Evolutionary conservation across 495 filamentous ascomycete genomes (phyloP).

Genomic region (Xylaria bambusicola): DNA sequence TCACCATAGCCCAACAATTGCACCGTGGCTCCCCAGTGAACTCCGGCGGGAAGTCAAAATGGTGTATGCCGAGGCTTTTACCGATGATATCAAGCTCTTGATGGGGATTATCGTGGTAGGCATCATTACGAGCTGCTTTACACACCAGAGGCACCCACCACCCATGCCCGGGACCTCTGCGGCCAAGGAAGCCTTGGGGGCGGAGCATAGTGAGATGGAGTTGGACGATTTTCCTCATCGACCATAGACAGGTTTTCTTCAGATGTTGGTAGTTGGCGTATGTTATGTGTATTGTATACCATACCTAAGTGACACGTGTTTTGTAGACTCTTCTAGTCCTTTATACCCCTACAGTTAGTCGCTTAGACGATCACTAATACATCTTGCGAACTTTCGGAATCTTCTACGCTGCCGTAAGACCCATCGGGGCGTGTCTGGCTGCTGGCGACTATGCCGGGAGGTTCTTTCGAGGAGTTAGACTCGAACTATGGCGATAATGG

Average conservation of each 20-base stretch:
- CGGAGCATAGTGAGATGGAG: conserved; percentile 32
- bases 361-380: too few relatives aligned
- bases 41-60: conserved; percentile 25
- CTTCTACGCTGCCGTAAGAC: too few relatives aligned
- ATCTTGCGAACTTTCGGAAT: too few relatives aligned
- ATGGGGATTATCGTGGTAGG: conserved; percentile 31
- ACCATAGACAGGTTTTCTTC: neutral
- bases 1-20: conserved; percentile 32
- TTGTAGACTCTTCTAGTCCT: too few relatives aligned
- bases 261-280: too few relatives aligned
- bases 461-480: too few relatives aligned
- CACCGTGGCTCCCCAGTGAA: conserved; percentile 22
- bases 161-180: conserved; percentile 24
- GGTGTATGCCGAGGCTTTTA: conserved; percentile 35
- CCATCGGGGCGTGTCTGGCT: too few relatives aligned
- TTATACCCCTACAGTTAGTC: too few relatives aligned
- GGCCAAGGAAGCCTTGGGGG: conserved; percentile 31
- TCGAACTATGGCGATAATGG: too few relatives aligned
- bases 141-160: conserved; percentile 27
- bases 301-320: too few relatives aligned
- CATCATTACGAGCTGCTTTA: conserved; percentile 30
- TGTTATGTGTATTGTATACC: too few relatives aligned
- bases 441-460: too few relatives aligned
- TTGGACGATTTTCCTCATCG: conserved; percentile 15
- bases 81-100: conserved; percentile 33